Percentiles rank a stretch among this genome's conserved stretches.
These are phyloP conservation scores for Raffaelea ambrosiae DNA, from an alignment of 2,329 filamentous ascomycete species.

Conservation along the genomic window DNA sequence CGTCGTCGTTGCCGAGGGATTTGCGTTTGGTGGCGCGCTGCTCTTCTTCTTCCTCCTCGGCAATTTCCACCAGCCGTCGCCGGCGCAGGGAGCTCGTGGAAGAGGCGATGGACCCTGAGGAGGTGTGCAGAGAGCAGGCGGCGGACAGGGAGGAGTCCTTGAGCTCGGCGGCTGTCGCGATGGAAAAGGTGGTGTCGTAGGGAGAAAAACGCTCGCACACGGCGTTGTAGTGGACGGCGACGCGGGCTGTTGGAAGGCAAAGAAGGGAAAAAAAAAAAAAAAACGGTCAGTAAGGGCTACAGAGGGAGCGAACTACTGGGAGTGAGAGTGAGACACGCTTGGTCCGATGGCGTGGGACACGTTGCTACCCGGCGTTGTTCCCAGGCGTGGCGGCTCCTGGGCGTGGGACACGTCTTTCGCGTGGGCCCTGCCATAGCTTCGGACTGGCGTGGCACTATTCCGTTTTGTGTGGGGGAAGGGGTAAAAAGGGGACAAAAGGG, in stretches of 20 bases:
- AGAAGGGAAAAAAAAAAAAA: slow-evolving; percentile 1
- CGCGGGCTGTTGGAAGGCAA: slow-evolving; percentile 64
- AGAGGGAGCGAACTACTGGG: too few relatives aligned
- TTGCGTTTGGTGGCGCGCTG: slow-evolving; percentile 50
- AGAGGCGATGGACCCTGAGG: slow-evolving; percentile 76
- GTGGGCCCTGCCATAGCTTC: too few relatives aligned
- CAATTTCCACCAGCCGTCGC: slow-evolving; percentile 79
- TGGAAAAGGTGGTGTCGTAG: slow-evolving; percentile 76
- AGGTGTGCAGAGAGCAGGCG: slow-evolving; percentile 81
- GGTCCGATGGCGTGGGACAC: too few relatives aligned
- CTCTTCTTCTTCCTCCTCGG: slow-evolving; percentile 75
- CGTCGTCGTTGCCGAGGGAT: slow-evolving; percentile 42
- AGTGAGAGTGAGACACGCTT: too few relatives aligned
- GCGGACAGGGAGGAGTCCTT: slow-evolving; percentile 82
- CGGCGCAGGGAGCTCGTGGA: slow-evolving; percentile 72
- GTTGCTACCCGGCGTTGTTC: too few relatives aligned
- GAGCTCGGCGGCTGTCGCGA: slow-evolving; percentile 66
- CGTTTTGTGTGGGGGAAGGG: too few relatives aligned
- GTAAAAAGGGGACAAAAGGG: too few relatives aligned
- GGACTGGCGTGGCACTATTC: too few relatives aligned
- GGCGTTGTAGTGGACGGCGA: slow-evolving; percentile 63
- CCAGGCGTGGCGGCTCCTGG: too few relatives aligned
- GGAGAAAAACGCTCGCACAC: slow-evolving; percentile 68
- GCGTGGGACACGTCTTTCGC: too few relatives aligned
- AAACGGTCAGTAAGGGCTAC: background rate